phyloP scores from a whole-genome alignment of 768 basidiomycete genomes.

The Lentinula raphanica region DNA sequence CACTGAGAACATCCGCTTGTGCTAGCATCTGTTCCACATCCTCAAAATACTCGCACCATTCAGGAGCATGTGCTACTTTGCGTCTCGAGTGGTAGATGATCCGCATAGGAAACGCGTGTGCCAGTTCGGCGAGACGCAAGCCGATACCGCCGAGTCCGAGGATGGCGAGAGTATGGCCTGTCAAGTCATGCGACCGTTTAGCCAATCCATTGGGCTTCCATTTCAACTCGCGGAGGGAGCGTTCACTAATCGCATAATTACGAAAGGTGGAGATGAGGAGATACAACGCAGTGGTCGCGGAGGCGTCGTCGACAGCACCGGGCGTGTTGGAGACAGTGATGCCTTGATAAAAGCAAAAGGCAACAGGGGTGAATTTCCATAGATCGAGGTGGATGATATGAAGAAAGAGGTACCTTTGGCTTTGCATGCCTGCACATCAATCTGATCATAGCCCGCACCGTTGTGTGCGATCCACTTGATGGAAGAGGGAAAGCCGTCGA shows the following conservation, averaged over 20 bases:
- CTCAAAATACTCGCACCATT: constrained; percentile 72
- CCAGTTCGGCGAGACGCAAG: constrained; percentile 61
- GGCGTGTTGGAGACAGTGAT: constrained; percentile 87
- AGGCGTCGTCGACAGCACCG: constrained; percentile 85
- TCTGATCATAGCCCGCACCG: constrained; percentile 89
- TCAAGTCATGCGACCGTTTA: constrained; percentile 53
- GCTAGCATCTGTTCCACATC: constrained; percentile 59
- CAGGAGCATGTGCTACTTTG: constrained; percentile 52
- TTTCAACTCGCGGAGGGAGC: constrained; percentile 45
- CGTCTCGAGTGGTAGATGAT: constrained; percentile 75
- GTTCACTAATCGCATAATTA: constrained; percentile 65
- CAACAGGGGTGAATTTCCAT: background rate
- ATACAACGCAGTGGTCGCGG: constrained; percentile 84
- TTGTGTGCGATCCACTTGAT: constrained; percentile 90
- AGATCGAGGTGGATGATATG: background rate
- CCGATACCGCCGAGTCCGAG: constrained; percentile 80
- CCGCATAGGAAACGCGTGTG: constrained; percentile 83
- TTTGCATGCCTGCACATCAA: constrained; percentile 73
- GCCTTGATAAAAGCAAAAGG: constrained; percentile 31
- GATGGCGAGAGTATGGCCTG: constrained; percentile 64
- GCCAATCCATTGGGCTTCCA: constrained; percentile 58
- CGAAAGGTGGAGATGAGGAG: constrained; percentile 75
- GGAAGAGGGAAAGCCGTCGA: constrained; percentile 57
- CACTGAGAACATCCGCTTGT: constrained; percentile 75
- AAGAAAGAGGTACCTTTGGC: constrained; percentile 57